These are phyloP conservation scores for Penicillium herquei DNA, from an alignment of 495 filamentous ascomycete species.

Conservation along the genomic window DNA sequence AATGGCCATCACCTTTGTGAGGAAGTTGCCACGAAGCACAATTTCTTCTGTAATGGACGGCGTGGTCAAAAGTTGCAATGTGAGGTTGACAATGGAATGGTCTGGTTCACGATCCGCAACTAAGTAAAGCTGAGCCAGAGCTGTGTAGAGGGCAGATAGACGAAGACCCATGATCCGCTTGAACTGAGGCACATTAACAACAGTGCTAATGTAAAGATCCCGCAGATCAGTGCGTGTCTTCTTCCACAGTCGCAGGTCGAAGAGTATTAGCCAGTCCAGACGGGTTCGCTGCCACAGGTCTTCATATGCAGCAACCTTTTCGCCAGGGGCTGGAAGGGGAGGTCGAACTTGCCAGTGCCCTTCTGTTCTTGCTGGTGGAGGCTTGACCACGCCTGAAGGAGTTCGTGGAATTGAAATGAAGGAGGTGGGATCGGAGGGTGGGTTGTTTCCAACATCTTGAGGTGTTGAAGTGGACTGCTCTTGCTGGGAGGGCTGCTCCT, in stretches of 20 bases:
- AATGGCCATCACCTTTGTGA: constrained; percentile 92
- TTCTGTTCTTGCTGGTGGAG: constrained; percentile 50
- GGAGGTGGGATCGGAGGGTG: constrained; percentile 19
- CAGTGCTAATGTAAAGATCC: constrained; percentile 92
- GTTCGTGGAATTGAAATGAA: constrained; percentile 41
- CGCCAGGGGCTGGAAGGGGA: constrained; percentile 52
- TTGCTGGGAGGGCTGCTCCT: constrained; percentile 54
- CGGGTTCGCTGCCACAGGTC: constrained; percentile 84
- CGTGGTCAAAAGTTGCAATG: constrained; percentile 92
- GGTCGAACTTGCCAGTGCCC: constrained; percentile 86
- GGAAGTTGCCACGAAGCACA: constrained; percentile 91
- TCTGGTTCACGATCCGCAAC: constrained; percentile 96
- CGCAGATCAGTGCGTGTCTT: constrained; percentile 85
- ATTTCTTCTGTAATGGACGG: constrained; percentile 95
- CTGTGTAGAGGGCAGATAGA: constrained; percentile 91
- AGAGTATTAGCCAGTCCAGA: constrained; percentile 95
- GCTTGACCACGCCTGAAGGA: constrained; percentile 32
- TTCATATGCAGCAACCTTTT: constrained; percentile 67
- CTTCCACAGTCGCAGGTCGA: constrained; percentile 95
- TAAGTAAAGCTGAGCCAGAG: constrained; percentile 88
- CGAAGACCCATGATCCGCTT: constrained; percentile 93
- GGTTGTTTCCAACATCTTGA: constrained; percentile 15
- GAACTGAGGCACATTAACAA: constrained; percentile 91
- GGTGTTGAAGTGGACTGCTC: constrained; percentile 24
- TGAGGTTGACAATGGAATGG: constrained; percentile 97